Evolutionary conservation across 2,329 filamentous ascomycete species (phyloP).

Genomic region (Cladophialophora immunda): DNA sequence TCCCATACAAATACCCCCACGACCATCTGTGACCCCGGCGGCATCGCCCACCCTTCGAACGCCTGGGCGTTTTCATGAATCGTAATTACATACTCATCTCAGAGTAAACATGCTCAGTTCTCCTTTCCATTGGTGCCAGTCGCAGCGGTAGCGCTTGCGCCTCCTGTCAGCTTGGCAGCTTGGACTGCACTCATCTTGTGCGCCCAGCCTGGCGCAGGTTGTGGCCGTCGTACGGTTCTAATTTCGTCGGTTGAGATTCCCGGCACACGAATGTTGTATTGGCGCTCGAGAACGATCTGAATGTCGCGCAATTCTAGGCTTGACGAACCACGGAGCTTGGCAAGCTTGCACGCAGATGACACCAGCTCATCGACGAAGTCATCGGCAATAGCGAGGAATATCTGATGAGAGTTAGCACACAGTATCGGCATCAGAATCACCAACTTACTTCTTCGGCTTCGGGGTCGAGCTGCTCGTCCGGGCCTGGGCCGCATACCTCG

Average conservation of each 20-base stretch:
- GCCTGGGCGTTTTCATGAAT: not conserved
- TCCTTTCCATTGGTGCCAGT: constrained; percentile 28
- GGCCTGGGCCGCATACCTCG: constrained; percentile 82
- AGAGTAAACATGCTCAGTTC: constrained; percentile 14
- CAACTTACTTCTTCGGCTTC: constrained; percentile 90
- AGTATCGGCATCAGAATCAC: not conserved
- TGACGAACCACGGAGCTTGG: constrained; percentile 90
- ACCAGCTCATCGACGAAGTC: constrained; percentile 95
- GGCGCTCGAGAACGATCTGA: constrained; percentile 81
- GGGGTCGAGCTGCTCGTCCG: constrained; percentile 79
- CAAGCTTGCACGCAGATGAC: constrained; percentile 84
- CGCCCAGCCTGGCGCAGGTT: constrained; percentile 88
- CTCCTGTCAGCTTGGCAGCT: constrained; percentile 51
- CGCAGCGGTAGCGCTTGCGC: constrained; percentile 23
- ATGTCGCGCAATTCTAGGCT: constrained; percentile 89
- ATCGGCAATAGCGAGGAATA: constrained; percentile 86
- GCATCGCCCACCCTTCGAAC: not conserved
- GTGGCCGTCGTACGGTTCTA: constrained; percentile 90
- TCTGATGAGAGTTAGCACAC: constrained; percentile 59
- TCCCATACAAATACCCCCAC: not conserved
- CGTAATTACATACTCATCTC: not conserved
- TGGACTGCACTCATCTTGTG: constrained; percentile 97
- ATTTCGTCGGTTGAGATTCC: constrained; percentile 95
- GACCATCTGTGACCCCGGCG: not conserved
- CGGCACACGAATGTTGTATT: constrained; percentile 90